phyloP scores from a whole-genome alignment of 1,284 basidiomycete genomes.

The Pholiota adiposa region DNA sequence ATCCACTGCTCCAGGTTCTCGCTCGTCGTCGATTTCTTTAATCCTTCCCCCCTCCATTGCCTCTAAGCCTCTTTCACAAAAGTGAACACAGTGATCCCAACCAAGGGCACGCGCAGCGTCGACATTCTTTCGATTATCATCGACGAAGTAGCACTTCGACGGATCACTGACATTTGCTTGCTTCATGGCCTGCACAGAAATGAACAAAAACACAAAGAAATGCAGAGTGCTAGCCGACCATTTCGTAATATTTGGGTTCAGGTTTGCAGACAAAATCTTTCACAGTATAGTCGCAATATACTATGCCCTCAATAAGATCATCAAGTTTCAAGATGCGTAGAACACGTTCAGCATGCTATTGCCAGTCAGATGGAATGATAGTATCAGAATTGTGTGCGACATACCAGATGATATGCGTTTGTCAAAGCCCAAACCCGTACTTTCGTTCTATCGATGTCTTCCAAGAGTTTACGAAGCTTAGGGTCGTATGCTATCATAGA shows the following conservation, averaged over 20 bases:
- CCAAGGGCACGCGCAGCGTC: slow-evolving; percentile 64
- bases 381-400: not conserved
- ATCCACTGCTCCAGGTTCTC: slow-evolving; percentile 38
- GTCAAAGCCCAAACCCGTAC: slow-evolving; percentile 83
- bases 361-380: not conserved
- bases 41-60: slow-evolving; percentile 63
- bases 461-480: slow-evolving; percentile 65
- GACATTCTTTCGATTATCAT: slow-evolving; percentile 74
- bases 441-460: slow-evolving; percentile 81
- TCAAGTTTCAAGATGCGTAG: slow-evolving; percentile 75
- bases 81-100: slow-evolving; percentile 77
- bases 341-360: slow-evolving; percentile 81
- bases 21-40: slow-evolving; percentile 53
- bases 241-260: slow-evolving; percentile 68
- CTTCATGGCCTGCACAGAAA: slow-evolving; percentile 58
- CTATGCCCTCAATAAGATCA: slow-evolving; percentile 79
- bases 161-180: slow-evolving; percentile 63
- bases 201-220: not conserved
- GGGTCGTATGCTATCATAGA: slow-evolving; percentile 76
- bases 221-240: slow-evolving; percentile 42
- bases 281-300: slow-evolving; percentile 81
- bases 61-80: slow-evolving; percentile 68
- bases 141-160: slow-evolving; percentile 74
- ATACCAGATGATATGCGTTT: slow-evolving; percentile 77
- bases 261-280: slow-evolving; percentile 84